Percentiles rank a stretch among this genome's conserved stretches.
phyloP scores from a whole-genome alignment of 176 grass and related monocot species.

The Alloteropsis semialata region DNA sequence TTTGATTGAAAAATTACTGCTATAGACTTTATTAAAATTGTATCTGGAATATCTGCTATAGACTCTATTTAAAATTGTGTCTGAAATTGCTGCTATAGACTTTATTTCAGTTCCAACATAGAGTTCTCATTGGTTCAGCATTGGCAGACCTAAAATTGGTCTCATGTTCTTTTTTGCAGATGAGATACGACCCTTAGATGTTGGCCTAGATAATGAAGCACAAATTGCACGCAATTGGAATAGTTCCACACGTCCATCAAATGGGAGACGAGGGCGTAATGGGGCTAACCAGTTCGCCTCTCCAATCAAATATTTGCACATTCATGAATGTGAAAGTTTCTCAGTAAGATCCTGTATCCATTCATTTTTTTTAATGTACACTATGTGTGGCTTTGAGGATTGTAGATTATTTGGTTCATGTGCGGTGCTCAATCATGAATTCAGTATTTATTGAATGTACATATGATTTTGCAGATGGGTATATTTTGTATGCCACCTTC shows the following conservation, averaged over 20 bases:
- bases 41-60: not conserved
- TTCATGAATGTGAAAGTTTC: conserved; percentile 87
- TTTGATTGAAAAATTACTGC: not conserved
- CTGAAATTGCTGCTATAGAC: not conserved
- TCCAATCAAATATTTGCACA: conserved; percentile 92
- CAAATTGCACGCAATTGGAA: conserved; percentile 76
- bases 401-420: not conserved
- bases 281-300: conserved; percentile 49
- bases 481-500: conserved; percentile 98
- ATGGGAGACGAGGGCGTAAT: conserved; percentile 73
- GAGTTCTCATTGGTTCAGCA: not conserved
- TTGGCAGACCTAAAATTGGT: not conserved
- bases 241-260: conserved; percentile 46
- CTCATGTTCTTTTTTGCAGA: conserved; percentile 46
- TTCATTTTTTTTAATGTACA: conserved; percentile 20
- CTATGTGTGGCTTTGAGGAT: not conserved
- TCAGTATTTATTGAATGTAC: not conserved
- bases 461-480: conserved; percentile 65
- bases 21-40: too few species aligned
- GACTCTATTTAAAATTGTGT: conserved; percentile 6
- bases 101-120: conserved; percentile 5
- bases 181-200: conserved; percentile 84
- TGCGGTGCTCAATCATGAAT: not conserved
- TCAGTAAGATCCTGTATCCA: conserved; percentile 62
- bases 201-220: conserved; percentile 85